Base-by-base conservation (phyloP, 2,329 filamentous ascomycete species). In the Hypoxylon sp. region DNA sequence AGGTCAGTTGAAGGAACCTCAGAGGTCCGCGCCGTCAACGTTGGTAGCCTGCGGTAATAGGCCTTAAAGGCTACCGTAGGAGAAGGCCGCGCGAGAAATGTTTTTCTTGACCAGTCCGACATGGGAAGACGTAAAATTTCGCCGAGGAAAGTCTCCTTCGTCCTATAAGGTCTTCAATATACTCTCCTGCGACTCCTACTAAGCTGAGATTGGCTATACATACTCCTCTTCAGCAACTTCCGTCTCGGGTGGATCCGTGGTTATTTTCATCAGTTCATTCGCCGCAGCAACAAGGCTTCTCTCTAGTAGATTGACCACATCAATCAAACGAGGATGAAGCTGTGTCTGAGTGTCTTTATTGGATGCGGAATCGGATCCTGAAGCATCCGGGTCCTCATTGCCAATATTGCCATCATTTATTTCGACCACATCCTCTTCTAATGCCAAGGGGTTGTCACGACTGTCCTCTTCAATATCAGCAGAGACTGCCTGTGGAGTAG, bases 11-110 rank as follows among this genome's bases (percentile, higher is more conserved):
- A 31, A 14, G 30, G 25, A 22, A 13, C 44, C 13, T 37, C 20
- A 17, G 56, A 37, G 25, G 8, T 37, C n/a, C 22, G 40, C 17
- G n/a, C 49, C 25, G 8, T 17, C 14, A 14, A 11, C 5, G 57
- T 31, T 42, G 46, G 57, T 35, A 60, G 27, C 25, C 42, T 37
- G 46, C 57, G 57, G 30, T 60, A 60, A 42, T 51, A 60, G 2
- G 33, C 57, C 22, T 25, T 60, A 8, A 60, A 33, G 4, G 37
- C 57, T 20, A 60, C 27, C 8, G 46, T 51, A 44, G 14, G 48
- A 20, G 48, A 46, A 30, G 20, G 14, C 14, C 11, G 25, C 3
- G 14, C 13, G 7, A 48, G 4, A 37, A 13, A 25, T 10, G 27
- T 35, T n/a, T 13, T 35, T 8, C 17, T 20, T n/a, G 35, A 17